Evolutionary conservation across 163 green algal genomes (phyloP).

Genomic region (Prototheca stagnorum): DNA sequence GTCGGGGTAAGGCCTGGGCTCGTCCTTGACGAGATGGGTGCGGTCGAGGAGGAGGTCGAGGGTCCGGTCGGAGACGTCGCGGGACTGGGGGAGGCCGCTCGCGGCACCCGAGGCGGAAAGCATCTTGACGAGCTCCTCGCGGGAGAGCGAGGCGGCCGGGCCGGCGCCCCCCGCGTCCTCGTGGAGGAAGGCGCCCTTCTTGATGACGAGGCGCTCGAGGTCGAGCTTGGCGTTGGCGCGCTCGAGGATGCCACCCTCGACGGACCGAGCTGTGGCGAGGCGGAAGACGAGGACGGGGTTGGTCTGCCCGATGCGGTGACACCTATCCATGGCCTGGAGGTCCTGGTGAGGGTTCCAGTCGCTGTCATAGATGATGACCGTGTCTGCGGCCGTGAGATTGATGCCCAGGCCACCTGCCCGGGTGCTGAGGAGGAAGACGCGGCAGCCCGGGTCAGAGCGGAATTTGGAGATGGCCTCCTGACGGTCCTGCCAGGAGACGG

Average conservation of each 20-base stretch:
- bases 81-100: not conserved
- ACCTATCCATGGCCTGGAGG: constrained; percentile 93
- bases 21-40: constrained; percentile 30
- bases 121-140: not conserved
- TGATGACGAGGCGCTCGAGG: constrained; percentile 89
- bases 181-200: constrained; percentile 76
- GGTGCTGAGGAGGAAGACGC: constrained; percentile 90
- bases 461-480: constrained; percentile 41
- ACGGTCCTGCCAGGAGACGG: constrained; percentile 49
- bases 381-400: constrained; percentile 93
- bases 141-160: not conserved
- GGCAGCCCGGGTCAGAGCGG: constrained; percentile 42
- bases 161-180: constrained; percentile 1
- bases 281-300: constrained; percentile 86
- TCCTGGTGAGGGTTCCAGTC: constrained; percentile 91
- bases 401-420: constrained; percentile 91
- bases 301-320: constrained; percentile 91
- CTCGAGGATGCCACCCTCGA: constrained; percentile 86
- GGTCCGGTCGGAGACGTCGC: not conserved
- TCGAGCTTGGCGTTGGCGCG: constrained; percentile 71
- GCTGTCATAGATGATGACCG: constrained; percentile 97
- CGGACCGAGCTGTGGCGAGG: constrained; percentile 73
- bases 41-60: constrained; percentile 54
- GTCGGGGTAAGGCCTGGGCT: constrained; percentile 28
- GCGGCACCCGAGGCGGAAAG: not conserved